Conservation (phyloP, 768 basidiomycete genomes). For the Mycena kentingensis region DNA sequence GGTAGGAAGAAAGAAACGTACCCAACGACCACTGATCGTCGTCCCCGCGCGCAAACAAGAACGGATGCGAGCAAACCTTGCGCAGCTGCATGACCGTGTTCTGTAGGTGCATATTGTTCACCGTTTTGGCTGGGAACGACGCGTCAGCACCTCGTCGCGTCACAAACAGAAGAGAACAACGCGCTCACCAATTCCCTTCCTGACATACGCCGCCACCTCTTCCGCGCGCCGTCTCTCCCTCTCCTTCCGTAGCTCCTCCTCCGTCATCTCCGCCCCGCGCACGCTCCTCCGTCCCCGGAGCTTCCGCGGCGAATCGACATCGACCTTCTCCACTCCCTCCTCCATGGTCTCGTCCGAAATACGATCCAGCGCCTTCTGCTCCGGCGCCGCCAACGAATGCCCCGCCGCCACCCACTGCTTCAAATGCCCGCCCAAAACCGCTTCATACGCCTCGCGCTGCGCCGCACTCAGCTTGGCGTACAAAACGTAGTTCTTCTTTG, state of each 20-base stretch:
- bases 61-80: conserved; percentile 94
- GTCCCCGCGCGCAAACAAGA: conserved; percentile 57
- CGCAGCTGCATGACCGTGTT: conserved; percentile 97
- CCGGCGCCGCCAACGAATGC: conserved; percentile 29
- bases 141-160: too few species aligned
- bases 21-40: conserved; percentile 10
- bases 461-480: conserved; percentile 84
- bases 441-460: conserved; percentile 86
- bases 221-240: conserved; percentile 40
- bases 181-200: conserved; percentile 58
- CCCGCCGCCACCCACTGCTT: conserved; percentile 57
- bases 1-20: background rate
- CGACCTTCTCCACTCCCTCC: conserved; percentile 14
- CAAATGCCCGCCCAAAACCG: conserved; percentile 70
- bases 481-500: conserved; percentile 92
- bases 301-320: conserved; percentile 23
- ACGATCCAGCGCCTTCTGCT: conserved; percentile 19
- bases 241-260: conserved; percentile 28
- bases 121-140: conserved; percentile 80
- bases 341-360: background rate
- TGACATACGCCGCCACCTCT: conserved; percentile 54
- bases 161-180: too few species aligned
- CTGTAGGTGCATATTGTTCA: conserved; percentile 92
- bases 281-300: conserved; percentile 36
- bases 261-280: conserved; percentile 22